These are phyloP conservation scores for Fereydounia khargensis DNA, from an alignment of 1,284 basidiomycete genomes.

Conservation along the genomic window DNA sequence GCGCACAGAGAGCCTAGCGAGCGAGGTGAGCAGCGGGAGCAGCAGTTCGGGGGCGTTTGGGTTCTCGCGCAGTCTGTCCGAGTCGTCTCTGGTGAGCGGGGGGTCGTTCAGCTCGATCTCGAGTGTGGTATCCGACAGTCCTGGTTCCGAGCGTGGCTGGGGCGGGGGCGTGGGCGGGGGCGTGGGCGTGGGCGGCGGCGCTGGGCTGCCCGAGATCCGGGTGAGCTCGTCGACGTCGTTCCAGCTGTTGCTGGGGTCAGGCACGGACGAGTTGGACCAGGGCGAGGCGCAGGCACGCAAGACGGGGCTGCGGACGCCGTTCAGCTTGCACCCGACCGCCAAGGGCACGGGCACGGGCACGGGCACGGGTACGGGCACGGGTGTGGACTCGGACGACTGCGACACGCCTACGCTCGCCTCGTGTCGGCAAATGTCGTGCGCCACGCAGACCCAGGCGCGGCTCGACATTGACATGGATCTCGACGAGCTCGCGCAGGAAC, in stretches of 20 bases:
- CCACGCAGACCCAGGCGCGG: slow-evolving; percentile 7
- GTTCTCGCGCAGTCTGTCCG: slow-evolving; percentile 34
- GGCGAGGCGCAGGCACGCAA: not conserved
- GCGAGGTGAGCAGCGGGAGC: slow-evolving; percentile 26
- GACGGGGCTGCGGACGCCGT: slow-evolving; percentile 20
- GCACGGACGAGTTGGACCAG: not conserved
- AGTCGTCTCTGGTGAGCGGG: slow-evolving; percentile 26
- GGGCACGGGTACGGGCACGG: not conserved
- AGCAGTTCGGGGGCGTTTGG: slow-evolving; percentile 33
- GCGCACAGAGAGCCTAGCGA: slow-evolving; percentile 24
- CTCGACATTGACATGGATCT: slow-evolving; percentile 35
- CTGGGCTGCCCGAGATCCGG: not conserved
- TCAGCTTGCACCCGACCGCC: slow-evolving; percentile 12
- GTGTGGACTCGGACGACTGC: slow-evolving; percentile 28
- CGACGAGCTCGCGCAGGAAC: slow-evolving; percentile 31
- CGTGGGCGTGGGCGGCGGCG: too few species aligned
- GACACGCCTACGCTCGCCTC: slow-evolving; percentile 35
- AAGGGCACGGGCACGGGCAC: slow-evolving; percentile 6
- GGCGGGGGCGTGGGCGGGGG: too few species aligned
- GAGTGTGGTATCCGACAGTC: slow-evolving; percentile 27
- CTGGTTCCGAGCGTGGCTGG: not conserved
- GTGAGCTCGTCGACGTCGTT: not conserved
- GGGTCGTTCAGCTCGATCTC: slow-evolving; percentile 32
- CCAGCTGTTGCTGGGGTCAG: not conserved
- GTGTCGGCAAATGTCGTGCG: slow-evolving; percentile 17